Percentiles rank a stretch among this genome's conserved stretches.
These are phyloP conservation scores for Kwoniella europaea DNA, from an alignment of 768 basidiomycete species.

Conservation along the genomic window DNA sequence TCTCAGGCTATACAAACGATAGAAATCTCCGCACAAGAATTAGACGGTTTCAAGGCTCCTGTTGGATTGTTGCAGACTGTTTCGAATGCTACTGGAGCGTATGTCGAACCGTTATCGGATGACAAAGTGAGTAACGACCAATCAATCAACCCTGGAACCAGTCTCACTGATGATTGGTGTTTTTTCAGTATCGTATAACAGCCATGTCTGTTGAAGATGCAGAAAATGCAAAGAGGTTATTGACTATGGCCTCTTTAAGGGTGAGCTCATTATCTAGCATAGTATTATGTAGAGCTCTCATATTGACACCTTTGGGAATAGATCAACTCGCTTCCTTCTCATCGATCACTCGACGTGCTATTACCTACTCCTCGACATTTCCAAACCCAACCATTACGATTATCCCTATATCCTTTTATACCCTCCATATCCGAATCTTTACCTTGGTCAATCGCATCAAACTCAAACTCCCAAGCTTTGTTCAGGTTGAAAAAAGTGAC, in stretches of 20 bases:
- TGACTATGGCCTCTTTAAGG: slow-evolving; percentile 10
- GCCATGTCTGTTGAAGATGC: slow-evolving; percentile 18
- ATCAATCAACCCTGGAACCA: neutral
- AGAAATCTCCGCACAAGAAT: slow-evolving; percentile 8
- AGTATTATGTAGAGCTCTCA: no score
- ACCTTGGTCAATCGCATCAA: slow-evolving; percentile 7
- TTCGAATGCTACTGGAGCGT: slow-evolving; percentile 24
- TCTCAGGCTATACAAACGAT: slow-evolving; percentile 13
- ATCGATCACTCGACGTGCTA: slow-evolving; percentile 10
- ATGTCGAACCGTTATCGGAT: slow-evolving; percentile 14
- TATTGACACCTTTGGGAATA: neutral
- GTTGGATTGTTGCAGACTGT: slow-evolving; percentile 13
- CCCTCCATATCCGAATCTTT: slow-evolving; percentile 18
- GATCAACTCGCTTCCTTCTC: slow-evolving; percentile 7
- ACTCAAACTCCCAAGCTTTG: neutral
- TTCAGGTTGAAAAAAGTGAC: slow-evolving; percentile 22
- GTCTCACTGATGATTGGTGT: neutral
- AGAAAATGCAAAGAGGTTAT: slow-evolving; percentile 16
- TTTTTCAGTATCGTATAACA: slow-evolving; percentile 17
- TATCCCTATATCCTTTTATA: slow-evolving; percentile 25
- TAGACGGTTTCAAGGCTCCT: slow-evolving; percentile 1
- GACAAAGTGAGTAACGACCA: neutral
- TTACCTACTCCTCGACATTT: slow-evolving; percentile 18
- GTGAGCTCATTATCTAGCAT: neutral
- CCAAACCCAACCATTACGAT: slow-evolving; percentile 4